Evolutionary conservation across 352 stramenopile genomes (phyloP), one percentile per base, ranked within the genome.

Genomic region (Pythium biforme): DNA sequence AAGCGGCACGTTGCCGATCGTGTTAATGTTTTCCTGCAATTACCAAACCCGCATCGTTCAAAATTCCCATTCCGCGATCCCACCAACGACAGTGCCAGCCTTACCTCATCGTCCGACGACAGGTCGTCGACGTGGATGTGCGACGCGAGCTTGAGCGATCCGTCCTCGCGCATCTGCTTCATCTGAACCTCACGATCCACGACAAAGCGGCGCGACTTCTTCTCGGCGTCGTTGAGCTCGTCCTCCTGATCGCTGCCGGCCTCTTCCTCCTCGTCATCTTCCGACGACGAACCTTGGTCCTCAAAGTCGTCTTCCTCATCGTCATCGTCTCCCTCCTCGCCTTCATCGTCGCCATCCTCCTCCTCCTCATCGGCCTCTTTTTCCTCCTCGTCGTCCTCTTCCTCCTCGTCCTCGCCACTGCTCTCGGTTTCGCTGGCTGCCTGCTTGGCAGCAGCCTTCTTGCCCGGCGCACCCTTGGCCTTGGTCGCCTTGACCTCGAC

Each of bases 61-160:
- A 17, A n/a, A 39, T 45, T 17, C 17, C 6, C 4, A 4, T 22
- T 22, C 27, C 22, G 7, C 1, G 7, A 45, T 1, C 19, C 15
- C 3, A 37, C 57, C 37, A 20, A 19, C 12, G 5, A 10, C 31
- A 37, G 31, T 11, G 31, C 31, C n/a, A n/a, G n/a, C 14, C 31
- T 10, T 43, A 85, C 74, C 66, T 94, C 97, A 74, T 99, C 98
- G 75, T 99, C 98, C 2, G 95, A 99, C 29, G 96, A 99, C 67
- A 99, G 73, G 66, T 99, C 96, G 69, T 99, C 97, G 11, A 98
- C 92, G 79, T 99, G 96, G 69, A 99, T 85, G 59, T 89, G 89
- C 50, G 87, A 89, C 19, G 90, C 86, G 27, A 90, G 49, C 46
- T 91, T 74, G 9, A 97, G 74, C 54, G 83, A 90, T 25, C 86